Evolutionary conservation across 129 eudicot species (phyloP).

Genomic region (Ambrosia artemisiifolia): DNA sequence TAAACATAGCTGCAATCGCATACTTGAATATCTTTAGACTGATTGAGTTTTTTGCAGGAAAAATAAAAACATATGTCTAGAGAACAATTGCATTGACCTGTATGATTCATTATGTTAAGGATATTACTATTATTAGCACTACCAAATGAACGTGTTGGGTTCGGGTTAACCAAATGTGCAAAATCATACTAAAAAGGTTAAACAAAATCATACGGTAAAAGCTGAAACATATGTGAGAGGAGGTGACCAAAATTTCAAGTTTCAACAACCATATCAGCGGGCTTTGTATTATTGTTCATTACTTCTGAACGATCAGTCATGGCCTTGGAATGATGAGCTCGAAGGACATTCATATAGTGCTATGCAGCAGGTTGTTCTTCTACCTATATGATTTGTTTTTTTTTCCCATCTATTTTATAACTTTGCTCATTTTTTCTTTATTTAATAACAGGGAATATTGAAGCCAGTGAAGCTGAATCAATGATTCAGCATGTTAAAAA

Average conservation of each 20-base stretch:
- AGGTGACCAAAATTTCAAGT: slow-evolving; percentile 50
- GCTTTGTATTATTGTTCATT: slow-evolving; percentile 88
- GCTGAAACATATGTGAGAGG: no score
- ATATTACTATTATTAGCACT: no score
- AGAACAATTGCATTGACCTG: no score
- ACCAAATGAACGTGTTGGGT: no score
- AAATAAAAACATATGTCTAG: no score
- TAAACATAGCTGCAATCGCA: neutral
- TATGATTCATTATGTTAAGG: no score
- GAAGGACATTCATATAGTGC: slow-evolving; percentile 78
- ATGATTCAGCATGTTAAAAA: slow-evolving; percentile 66
- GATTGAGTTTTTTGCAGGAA: no score
- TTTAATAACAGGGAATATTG: slow-evolving; percentile 65
- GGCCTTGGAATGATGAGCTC: slow-evolving; percentile 83
- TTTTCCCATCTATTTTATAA: neutral
- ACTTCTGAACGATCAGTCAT: slow-evolving; percentile 63
- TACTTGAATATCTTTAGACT: neutral
- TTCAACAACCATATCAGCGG: slow-evolving; percentile 94
- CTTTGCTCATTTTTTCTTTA: neutral
- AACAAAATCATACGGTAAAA: no score
- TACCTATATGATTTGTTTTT: neutral
- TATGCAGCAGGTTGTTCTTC: slow-evolving; percentile 65
- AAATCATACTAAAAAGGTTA: no score
- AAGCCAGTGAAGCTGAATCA: slow-evolving; percentile 77
- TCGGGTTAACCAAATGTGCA: no score